Percentiles rank a stretch among this genome's conserved stretches.
phyloP scores from a whole-genome alignment of 2,329 filamentous ascomycete species.

The Aspergillus tamarii region DNA sequence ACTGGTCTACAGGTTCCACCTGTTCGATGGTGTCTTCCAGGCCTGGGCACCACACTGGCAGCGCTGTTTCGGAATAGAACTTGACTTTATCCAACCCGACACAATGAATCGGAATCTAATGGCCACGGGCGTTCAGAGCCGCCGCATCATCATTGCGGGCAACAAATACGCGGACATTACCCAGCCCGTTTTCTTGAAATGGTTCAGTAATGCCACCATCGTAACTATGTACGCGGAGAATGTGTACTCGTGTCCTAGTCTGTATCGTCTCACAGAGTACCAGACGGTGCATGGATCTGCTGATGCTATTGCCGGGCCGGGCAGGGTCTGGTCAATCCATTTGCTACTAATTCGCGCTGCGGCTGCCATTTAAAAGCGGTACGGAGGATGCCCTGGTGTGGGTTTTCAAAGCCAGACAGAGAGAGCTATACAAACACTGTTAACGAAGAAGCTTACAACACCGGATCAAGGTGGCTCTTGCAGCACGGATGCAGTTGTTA shows the following conservation, averaged over 20 bases:
- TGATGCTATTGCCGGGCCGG: neutral
- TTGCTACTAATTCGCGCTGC: neutral
- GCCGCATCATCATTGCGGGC: neutral
- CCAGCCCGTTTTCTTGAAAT: neutral
- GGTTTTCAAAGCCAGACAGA: neutral
- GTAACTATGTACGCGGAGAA: neutral
- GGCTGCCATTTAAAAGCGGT: neutral
- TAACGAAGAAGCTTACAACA: neutral
- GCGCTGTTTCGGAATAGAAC: neutral
- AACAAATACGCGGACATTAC: neutral
- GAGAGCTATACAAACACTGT: neutral
- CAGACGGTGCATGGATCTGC: neutral
- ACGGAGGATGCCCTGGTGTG: neutral
- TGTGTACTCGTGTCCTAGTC: neutral
- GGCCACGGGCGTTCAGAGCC: neutral
- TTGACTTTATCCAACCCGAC: neutral
- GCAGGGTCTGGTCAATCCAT: neutral
- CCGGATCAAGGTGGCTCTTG: neutral
- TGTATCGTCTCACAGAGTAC: neutral
- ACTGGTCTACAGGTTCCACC: neutral
- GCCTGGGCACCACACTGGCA: neutral
- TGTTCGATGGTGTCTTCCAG: neutral
- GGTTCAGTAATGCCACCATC: neutral
- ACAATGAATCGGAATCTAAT: neutral
- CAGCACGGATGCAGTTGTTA: neutral